phyloP scores from a whole-genome alignment of 2,329 filamentous ascomycete genomes.

The Neurospora sp. region DNA sequence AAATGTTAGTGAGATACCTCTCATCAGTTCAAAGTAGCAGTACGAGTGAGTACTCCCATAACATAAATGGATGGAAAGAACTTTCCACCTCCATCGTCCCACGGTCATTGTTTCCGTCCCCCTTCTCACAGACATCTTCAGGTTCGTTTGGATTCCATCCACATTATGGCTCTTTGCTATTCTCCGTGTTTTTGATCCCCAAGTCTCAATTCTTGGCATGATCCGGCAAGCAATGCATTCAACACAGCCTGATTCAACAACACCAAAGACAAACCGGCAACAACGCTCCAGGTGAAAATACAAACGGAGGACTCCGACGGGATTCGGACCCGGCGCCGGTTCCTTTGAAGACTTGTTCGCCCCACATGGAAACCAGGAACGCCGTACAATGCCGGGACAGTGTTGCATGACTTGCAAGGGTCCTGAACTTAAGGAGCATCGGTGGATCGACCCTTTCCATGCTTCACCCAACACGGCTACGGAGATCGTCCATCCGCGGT shows the following conservation, averaged over 20 bases:
- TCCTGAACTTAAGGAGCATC: neutral
- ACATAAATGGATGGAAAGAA: neutral
- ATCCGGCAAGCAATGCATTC: neutral
- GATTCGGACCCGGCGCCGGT: neutral
- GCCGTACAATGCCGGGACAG: neutral
- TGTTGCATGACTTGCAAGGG: neutral
- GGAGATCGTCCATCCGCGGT: slow-evolving; percentile 13
- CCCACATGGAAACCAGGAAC: neutral
- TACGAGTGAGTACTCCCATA: neutral
- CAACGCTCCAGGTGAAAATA: neutral
- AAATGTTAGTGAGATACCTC: neutral
- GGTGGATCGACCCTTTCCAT: neutral
- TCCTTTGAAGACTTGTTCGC: neutral
- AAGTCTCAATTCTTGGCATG: neutral
- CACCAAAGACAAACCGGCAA: neutral
- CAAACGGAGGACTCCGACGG: neutral
- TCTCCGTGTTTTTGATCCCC: neutral
- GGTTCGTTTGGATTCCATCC: neutral
- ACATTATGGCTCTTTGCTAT: neutral
- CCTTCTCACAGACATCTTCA: neutral
- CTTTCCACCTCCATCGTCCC: slow-evolving; percentile 4
- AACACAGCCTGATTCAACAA: neutral
- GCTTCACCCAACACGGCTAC: slow-evolving; percentile 2
- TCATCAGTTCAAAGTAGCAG: fast-evolving
- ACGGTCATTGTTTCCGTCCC: neutral